Evolutionary conservation across 2,329 filamentous ascomycete genomes (phyloP).

Genomic region (Raffaelea albimanens): DNA sequence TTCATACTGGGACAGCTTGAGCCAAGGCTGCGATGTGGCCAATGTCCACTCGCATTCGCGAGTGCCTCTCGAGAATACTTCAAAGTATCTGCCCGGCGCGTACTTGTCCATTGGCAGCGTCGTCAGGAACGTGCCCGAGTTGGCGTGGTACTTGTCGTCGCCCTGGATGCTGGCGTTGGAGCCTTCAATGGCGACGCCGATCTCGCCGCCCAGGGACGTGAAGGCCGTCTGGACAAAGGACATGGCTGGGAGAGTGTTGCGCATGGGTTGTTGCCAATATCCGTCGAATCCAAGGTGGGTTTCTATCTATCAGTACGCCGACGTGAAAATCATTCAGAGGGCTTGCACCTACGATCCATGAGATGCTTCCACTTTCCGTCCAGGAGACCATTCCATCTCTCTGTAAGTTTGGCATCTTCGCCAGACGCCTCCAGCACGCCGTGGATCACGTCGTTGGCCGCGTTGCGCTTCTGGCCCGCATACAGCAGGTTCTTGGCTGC

Average conservation of each 20-base stretch:
- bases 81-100: slow-evolving; percentile 49
- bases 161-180: slow-evolving; percentile 59
- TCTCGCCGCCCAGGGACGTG: slow-evolving; percentile 49
- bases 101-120: slow-evolving; percentile 51
- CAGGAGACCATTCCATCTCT: slow-evolving; percentile 46
- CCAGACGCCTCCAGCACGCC: slow-evolving; percentile 43
- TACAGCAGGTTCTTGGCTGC: slow-evolving; percentile 43
- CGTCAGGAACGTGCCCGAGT: slow-evolving; percentile 38
- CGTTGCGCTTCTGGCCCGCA: slow-evolving; percentile 42
- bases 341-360: slow-evolving; percentile 39
- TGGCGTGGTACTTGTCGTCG: slow-evolving; percentile 53
- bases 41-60: slow-evolving; percentile 42
- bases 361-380: slow-evolving; percentile 55
- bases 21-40: slow-evolving; percentile 37
- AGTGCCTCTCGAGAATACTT: slow-evolving; percentile 52
- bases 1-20: slow-evolving; percentile 38
- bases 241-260: slow-evolving; percentile 54
- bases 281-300: slow-evolving; percentile 45
- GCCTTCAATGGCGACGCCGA: slow-evolving; percentile 56
- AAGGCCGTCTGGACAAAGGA: slow-evolving; percentile 49
- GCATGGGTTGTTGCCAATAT: slow-evolving; percentile 64
- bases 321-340: too few relatives aligned
- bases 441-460: slow-evolving; percentile 43
- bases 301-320: slow-evolving; percentile 19
- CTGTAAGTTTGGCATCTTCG: slow-evolving; percentile 46